These are phyloP conservation scores for Hortiboletus rubellus DNA, from an alignment of 1,284 basidiomycete genomes.

Conservation along the genomic window DNA sequence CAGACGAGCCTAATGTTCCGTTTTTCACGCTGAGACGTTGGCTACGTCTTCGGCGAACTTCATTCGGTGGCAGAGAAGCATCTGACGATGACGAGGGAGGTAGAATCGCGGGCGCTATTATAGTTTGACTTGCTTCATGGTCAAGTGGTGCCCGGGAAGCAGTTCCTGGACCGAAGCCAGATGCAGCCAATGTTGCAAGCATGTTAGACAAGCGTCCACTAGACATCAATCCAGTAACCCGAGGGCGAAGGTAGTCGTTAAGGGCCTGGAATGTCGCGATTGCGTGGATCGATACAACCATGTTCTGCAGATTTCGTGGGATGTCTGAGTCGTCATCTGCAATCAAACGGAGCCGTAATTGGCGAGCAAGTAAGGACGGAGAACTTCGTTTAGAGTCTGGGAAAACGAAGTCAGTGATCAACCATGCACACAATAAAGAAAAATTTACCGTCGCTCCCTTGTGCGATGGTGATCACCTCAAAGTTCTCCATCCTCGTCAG, in stretches of 20 bases:
- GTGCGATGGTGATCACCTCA: conserved; percentile 85
- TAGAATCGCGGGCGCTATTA: conserved; percentile 32
- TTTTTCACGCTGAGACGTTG: conserved; percentile 80
- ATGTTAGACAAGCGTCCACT: conserved; percentile 79
- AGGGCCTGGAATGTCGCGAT: conserved; percentile 96
- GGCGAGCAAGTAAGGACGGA: conserved; percentile 83
- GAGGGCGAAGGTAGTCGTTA: conserved; percentile 90
- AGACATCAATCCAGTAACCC: conserved; percentile 75
- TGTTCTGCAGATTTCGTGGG: conserved; percentile 81
- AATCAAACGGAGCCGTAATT: conserved; percentile 83
- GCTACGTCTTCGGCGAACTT: conserved; percentile 70
- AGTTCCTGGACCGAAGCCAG: conserved; percentile 57
- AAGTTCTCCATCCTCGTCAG: conserved; percentile 93
- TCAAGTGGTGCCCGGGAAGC: conserved; percentile 25
- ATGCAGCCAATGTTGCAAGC: conserved; percentile 86
- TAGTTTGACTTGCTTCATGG: conserved; percentile 22
- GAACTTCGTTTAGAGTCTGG: conserved; percentile 84
- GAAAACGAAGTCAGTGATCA: conserved; percentile 3
- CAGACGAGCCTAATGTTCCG: conserved; percentile 25
- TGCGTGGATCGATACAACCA: conserved; percentile 94
- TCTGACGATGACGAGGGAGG: conserved; percentile 27
- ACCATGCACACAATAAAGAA: conserved; percentile 1
- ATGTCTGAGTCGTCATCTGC: conserved; percentile 86
- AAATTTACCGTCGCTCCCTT: conserved; percentile 65
- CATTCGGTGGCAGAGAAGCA: conserved; percentile 34